A percentile compares a stretch with the other conserved stretches of the same genome.
phyloP scores from a whole-genome alignment of 495 filamentous ascomycete genomes.

The Lasiosphaeris hirsuta region DNA sequence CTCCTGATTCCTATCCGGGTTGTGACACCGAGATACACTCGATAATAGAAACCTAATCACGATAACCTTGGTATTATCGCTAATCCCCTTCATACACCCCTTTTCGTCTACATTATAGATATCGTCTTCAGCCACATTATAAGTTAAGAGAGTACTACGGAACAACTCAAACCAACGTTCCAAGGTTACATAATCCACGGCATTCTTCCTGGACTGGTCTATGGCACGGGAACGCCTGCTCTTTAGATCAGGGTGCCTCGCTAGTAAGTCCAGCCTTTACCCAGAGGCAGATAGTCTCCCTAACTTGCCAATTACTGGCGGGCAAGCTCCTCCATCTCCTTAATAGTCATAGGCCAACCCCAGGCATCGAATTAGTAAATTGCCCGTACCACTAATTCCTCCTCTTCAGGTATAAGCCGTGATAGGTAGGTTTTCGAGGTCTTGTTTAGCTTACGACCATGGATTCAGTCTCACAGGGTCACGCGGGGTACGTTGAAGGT shows the following conservation, averaged over 20 bases:
- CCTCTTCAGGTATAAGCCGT: background rate
- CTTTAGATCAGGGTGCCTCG: background rate
- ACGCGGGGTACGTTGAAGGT: background rate
- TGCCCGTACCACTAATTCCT: background rate
- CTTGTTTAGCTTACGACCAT: background rate
- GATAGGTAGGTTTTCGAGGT: background rate
- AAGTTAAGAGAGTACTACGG: background rate
- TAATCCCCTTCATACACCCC: slow-evolving; percentile 2
- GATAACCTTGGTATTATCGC: background rate
- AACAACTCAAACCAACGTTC: background rate
- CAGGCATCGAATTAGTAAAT: background rate
- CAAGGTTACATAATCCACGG: background rate
- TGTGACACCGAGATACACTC: too few relatives aligned
- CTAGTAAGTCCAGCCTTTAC: background rate
- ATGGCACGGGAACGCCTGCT: background rate
- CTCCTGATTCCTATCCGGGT: too few relatives aligned
- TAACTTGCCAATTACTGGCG: background rate
- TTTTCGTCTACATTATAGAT: slow-evolving; percentile 4
- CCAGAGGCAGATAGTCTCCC: background rate
- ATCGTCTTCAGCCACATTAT: background rate
- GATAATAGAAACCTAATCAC: too few relatives aligned
- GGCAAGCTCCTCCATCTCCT: background rate
- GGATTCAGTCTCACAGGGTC: background rate
- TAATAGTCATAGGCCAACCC: background rate
- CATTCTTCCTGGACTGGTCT: too few relatives aligned